Evolutionary conservation across 2,329 filamentous ascomycete species (phyloP), one percentile per base, ranked within the genome.

Genomic region (Capronia americana): DNA sequence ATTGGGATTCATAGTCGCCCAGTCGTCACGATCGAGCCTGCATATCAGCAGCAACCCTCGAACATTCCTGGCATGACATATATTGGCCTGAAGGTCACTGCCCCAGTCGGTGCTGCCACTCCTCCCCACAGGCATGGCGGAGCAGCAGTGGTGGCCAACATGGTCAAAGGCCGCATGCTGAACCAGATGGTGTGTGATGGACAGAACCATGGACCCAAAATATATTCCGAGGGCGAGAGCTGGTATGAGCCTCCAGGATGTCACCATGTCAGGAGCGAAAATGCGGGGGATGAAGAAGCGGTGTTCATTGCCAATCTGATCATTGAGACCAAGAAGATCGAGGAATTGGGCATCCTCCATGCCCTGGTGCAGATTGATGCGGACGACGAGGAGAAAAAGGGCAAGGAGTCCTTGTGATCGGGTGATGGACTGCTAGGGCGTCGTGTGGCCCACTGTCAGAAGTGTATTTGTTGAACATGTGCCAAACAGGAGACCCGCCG

Each of bases 111-210:
- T 17, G 34, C 34, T 38, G 34, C 34, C 14, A 14, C 34, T 14
- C 34, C 34, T 38, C 34, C 12, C 12, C 34, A 41, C 34, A 34
- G 4, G 32, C 32, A 34, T 34, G 32, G 10, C 10, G 32, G 32
- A 12, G 32, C 32, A 34, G 32, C 32, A 2, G 10, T 34, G 38
- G 17, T 41, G 38, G 14, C 38, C 14, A 41, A 41, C 17, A 41
- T 41, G 38, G 14, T 41, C 38, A 66, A 74, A 26, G 82, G 81
- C 17, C 70, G 73, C 4, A 63, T 82, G 4, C 68, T 80, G 7
- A 84, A 82, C 61, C 81, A 82, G 26, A 85, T 85, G 83, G 84
- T 85, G 44, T 71, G 80, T 8, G 78, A 81, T 4, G 82, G 81
- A 0, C 78, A 80, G 10, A 78, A 73, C 8, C 4, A 56, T 30